Percentiles rank a stretch among this genome's conserved stretches.
phyloP scores from a whole-genome alignment of 1,139 yeast species.

The Wickerhamiella pararugosa region DNA sequence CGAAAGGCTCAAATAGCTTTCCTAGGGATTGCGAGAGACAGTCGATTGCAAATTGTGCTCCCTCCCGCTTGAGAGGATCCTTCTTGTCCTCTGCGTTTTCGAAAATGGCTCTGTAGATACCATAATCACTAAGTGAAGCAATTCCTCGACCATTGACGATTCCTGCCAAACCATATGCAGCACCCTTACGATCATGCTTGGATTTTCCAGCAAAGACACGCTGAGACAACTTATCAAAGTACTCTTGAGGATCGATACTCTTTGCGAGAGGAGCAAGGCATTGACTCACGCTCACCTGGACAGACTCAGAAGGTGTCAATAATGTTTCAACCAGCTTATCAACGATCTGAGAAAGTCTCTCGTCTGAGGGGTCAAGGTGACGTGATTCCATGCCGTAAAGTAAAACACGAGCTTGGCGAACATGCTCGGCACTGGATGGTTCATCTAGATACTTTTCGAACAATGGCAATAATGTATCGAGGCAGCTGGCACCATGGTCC shows the following conservation, averaged over 20 bases:
- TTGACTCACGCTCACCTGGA: slow-evolving; percentile 70
- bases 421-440: slow-evolving; percentile 38
- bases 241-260: slow-evolving; percentile 29
- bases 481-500: slow-evolving; percentile 44
- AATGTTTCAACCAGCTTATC: slow-evolving; percentile 32
- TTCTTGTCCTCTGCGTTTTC: slow-evolving; percentile 84
- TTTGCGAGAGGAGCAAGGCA: slow-evolving; percentile 73
- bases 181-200: slow-evolving; percentile 62
- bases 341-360: slow-evolving; percentile 46
- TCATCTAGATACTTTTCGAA: slow-evolving; percentile 44
- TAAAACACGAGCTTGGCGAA: slow-evolving; percentile 35
- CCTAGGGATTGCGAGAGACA: slow-evolving; percentile 68
- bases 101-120: slow-evolving; percentile 57
- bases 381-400: slow-evolving; percentile 40
- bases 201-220: slow-evolving; percentile 38
- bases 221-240: slow-evolving; percentile 43
- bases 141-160: slow-evolving; percentile 83
- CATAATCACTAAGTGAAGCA: slow-evolving; percentile 55
- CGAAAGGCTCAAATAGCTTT: slow-evolving; percentile 80
- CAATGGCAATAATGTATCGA: slow-evolving; percentile 60
- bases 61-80: slow-evolving; percentile 61
- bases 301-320: slow-evolving; percentile 45
- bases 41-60: slow-evolving; percentile 78
- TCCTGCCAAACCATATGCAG: slow-evolving; percentile 94
- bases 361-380: slow-evolving; percentile 51